Base-by-base conservation (phyloP, 2,329 filamentous ascomycete genomes). In the Aspergillus ochraceoroseus region DNA sequence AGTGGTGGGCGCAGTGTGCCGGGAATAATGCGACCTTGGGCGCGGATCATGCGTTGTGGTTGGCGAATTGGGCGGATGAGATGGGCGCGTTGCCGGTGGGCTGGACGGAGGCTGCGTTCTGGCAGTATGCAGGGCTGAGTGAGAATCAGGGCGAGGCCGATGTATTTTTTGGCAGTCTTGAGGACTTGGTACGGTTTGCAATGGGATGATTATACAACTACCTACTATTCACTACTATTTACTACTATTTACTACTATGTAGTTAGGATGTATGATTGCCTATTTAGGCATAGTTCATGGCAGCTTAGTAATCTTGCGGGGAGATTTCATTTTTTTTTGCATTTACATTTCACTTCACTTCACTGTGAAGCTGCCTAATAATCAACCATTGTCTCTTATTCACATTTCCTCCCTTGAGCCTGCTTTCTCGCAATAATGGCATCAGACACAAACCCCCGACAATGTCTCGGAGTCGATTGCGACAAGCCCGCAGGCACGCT, bases 391-490 rank as follows among this genome's bases (percentile, higher is more conserved):
- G n/a, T n/a, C n/a, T n/a, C n/a, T n/a, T n/a, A n/a, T n/a, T n/a
- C n/a, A 15, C 8, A 11, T 32, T 17, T n/a, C 22, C 12, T 26
- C 19, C 30, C 14, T 20, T 9, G 4, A 22, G 32, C n/a, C 7
- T 8, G 33, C 7, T 17, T 15, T 32, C 8, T 32, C 34, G 30
- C 38, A 23, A 51, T 33, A n/a, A 61, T 58, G 58, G 36, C 52
- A 43, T 58, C 59, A 6, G 59, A 59, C 25, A 55, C 46, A 38
- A 57, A 54, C 29, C 33, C 60, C 35, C 64, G 67, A 38, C 70
- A 70, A 58, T 98, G 92, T 63, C 73, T 83, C 39, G 86, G 92
- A 33, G 74, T 74, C 43, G 87, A 94, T 65, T 98, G 92, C 73
- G 74, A 77, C 27, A 95, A 95, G 49, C 83, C 90, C 49, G 89